Percentiles rank a stretch among this genome's conserved stretches.
These are phyloP conservation scores for Nyctanthes arbortristis DNA, from an alignment of 257 asterid species.

Conservation along the genomic window DNA sequence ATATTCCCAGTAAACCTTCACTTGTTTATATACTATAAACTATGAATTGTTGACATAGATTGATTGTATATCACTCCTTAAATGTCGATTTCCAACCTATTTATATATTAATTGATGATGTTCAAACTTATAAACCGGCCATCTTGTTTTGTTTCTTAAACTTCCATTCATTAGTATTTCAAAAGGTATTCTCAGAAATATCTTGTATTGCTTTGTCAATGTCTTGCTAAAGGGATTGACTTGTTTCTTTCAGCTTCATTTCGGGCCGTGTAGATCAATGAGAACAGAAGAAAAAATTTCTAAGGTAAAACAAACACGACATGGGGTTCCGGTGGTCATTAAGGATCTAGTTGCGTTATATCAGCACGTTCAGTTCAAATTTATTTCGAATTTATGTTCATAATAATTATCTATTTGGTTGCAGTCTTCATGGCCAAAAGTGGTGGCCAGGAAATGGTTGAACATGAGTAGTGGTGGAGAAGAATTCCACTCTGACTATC, in stretches of 20 bases:
- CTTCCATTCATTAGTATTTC: constrained; percentile 17
- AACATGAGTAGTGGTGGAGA: constrained; percentile 48
- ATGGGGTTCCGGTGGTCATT: too few relatives aligned
- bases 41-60: too few relatives aligned
- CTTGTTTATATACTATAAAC: constrained; percentile 36
- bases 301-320: too few relatives aligned
- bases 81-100: constrained; percentile 19
- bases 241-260: constrained; percentile 29
- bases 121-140: constrained; percentile 2
- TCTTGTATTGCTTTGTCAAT: too few relatives aligned
- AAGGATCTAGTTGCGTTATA: too few relatives aligned
- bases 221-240: too few relatives aligned
- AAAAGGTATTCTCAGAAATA: constrained; percentile 12
- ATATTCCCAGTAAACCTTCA: constrained; percentile 29
- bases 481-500: constrained; percentile 67
- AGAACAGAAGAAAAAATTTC: constrained; percentile 36
- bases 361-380: too few relatives aligned
- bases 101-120: constrained; percentile 4
- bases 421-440: constrained; percentile 76
- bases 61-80: neutral
- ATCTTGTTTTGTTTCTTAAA: constrained; percentile 15
- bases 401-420: neutral
- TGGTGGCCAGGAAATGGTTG: constrained; percentile 70
- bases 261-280: constrained; percentile 45
- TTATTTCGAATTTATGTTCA: neutral